Evolutionary conservation across 805 yeast species (phyloP), one percentile per base, ranked within the genome.

Genomic region (Danielia oregonensis): DNA sequence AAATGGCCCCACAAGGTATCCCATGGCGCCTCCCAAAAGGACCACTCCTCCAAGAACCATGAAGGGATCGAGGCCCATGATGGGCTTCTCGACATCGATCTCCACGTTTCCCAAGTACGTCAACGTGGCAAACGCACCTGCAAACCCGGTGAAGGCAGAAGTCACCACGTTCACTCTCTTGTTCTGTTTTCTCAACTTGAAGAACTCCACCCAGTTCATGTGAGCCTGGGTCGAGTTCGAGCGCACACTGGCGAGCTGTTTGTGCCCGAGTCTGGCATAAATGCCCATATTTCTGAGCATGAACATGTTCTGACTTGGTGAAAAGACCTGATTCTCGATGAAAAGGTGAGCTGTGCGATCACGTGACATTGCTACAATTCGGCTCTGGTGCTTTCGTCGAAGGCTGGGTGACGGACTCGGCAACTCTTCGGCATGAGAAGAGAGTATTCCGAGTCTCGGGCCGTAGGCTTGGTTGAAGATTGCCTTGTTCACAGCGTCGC

Each of bases 1-100:
- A 3, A 77, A 54, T 29, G 97, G 97, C 2, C 97, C 97, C 30
- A 79, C 65, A 47, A 88, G 61, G 53, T 78, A 87, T 2, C 97
- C 97, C 23, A 82, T 56, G 29, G 78, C 78, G 17, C 91, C 91
- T 10, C 85, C 79, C 10, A 79, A 67, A 36, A 83, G 59, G 28
- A 88, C 76, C 1, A 82, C 88, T 27, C 83, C 86, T 24, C 84
- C 79, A 53, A 82, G 72, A 25, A 86, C 86, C 58, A 85, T 76
- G 48, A 86, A 68, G n/a, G 95, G 87, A 54, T 93, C 97, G 41
- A 91, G 70, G 2, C 97, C 98, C 61, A 84, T 74, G 32, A 91
- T 73, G 41, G 79, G 74, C 56, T 86, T 86, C 28, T 95, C 87
- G 24, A 91, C 84, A 57, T 91, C 97, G 41, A 93, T 78, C 54